Percentiles rank a stretch among this genome's conserved stretches.
These are phyloP conservation scores for Rhizophora mangle DNA, from an alignment of 345 rosid genomes.

Conservation along the genomic window DNA sequence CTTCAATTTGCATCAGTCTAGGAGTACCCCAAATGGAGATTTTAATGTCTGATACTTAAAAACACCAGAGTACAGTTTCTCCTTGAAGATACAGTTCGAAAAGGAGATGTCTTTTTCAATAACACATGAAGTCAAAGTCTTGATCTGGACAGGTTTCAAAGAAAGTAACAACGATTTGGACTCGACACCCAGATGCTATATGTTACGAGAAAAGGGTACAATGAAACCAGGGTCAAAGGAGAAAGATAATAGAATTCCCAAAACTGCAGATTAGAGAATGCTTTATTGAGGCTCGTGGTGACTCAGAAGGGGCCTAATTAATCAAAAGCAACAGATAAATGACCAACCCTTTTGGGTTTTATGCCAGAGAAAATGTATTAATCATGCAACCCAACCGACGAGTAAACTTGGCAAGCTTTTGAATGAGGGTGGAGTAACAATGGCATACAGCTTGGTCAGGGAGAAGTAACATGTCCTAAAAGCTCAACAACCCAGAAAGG, in stretches of 20 bases:
- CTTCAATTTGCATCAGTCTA: constrained; percentile 46
- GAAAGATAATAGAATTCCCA: neutral
- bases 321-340: constrained; percentile 15
- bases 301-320: constrained; percentile 9
- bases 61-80: neutral
- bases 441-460: constrained; percentile 33
- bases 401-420: neutral
- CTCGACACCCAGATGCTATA: constrained; percentile 10
- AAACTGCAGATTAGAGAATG: constrained; percentile 16
- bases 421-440: constrained; percentile 16
- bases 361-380: constrained; percentile 5
- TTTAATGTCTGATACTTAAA: neutral
- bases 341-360: constrained; percentile 18
- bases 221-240: neutral
- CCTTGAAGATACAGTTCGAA: neutral
- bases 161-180: constrained; percentile 9
- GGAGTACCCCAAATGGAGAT: constrained; percentile 26
- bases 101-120: constrained; percentile 18
- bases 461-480: constrained; percentile 8
- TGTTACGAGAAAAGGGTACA: constrained; percentile 7
- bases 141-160: neutral
- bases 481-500: constrained; percentile 26
- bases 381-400: constrained; percentile 6
- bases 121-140: constrained; percentile 16
- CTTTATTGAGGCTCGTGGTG: constrained; percentile 11